These are phyloP conservation scores for Ustilago hordei DNA, from an alignment of 1,284 basidiomycete genomes.

Conservation along the genomic window DNA sequence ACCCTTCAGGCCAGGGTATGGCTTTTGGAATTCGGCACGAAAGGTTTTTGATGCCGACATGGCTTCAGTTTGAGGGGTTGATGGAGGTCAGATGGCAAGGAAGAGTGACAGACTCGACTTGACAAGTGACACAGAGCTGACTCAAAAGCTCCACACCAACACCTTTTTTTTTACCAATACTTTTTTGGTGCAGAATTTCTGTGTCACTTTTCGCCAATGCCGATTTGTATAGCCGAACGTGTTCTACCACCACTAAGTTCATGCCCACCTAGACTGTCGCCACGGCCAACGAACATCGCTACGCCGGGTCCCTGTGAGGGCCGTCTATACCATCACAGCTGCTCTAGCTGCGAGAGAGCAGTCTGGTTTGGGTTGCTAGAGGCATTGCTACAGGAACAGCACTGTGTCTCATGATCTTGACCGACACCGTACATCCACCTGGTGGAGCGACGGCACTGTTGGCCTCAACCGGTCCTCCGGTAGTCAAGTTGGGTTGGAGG, in stretches of 20 bases:
- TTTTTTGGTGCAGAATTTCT: constrained; percentile 6
- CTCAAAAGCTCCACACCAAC: constrained; percentile 21
- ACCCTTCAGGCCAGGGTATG: constrained; percentile 17
- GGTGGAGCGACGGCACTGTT: constrained; percentile 53
- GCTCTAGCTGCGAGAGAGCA: not conserved
- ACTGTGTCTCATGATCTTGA: constrained; percentile 43
- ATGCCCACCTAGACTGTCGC: not conserved
- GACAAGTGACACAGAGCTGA: constrained; percentile 3
- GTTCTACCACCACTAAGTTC: not conserved
- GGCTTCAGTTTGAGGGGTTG: too few relatives aligned
- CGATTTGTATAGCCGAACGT: not conserved
- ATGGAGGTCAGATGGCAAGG: constrained; percentile 6
- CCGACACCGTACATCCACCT: constrained; percentile 53
- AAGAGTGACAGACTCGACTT: not conserved
- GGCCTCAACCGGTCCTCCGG: constrained; percentile 39
- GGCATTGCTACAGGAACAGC: constrained; percentile 43
- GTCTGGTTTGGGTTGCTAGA: constrained; percentile 31
- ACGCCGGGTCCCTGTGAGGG: not conserved
- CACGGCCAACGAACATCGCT: not conserved
- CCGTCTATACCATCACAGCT: too few relatives aligned
- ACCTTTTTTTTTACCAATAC: not conserved
- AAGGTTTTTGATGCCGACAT: constrained; percentile 19
- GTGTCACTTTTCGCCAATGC: not conserved
- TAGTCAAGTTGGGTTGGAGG: constrained; percentile 44
- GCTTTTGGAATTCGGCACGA: constrained; percentile 30